phyloP scores from a whole-genome alignment of 2,329 filamentous ascomycete genomes.

The Colletotrichum ledebouriae region DNA sequence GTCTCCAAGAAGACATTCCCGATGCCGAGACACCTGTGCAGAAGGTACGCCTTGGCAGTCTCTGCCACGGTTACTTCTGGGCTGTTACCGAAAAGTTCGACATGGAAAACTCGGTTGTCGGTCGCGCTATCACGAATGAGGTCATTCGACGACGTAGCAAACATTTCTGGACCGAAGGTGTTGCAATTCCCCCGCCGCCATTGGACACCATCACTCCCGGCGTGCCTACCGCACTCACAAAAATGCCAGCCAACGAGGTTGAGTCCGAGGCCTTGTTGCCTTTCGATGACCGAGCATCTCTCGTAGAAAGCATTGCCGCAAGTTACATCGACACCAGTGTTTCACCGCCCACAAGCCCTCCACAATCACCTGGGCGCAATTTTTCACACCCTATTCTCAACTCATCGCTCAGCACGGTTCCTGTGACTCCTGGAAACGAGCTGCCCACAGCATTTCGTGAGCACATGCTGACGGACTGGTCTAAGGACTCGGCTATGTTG shows the following conservation, averaged over 20 bases:
- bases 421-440: constrained; percentile 60
- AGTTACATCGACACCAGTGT: constrained; percentile 74
- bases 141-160: constrained; percentile 80
- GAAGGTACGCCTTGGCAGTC: constrained; percentile 84
- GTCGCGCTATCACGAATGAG: constrained; percentile 80
- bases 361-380: constrained; percentile 75
- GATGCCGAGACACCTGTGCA: constrained; percentile 74
- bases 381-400: constrained; percentile 73
- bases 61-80: constrained; percentile 93
- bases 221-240: constrained; percentile 57
- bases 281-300: constrained; percentile 78
- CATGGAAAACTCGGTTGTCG: constrained; percentile 77
- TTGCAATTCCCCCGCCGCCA: constrained; percentile 77
- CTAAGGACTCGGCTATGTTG: constrained; percentile 78
- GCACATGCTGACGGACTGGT: constrained; percentile 85
- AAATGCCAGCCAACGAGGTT: constrained; percentile 65
- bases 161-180: constrained; percentile 82
- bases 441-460: constrained; percentile 78
- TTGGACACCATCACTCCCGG: constrained; percentile 73
- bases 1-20: constrained; percentile 86
- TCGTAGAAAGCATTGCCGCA: constrained; percentile 81
- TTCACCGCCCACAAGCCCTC: constrained; percentile 78
- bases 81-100: constrained; percentile 81
- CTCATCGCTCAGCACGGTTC: constrained; percentile 57
- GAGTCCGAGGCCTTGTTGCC: constrained; percentile 76